Evolutionary conservation across 306 rosid genomes (phyloP).

Genomic region (Ormosia semicastrata): DNA sequence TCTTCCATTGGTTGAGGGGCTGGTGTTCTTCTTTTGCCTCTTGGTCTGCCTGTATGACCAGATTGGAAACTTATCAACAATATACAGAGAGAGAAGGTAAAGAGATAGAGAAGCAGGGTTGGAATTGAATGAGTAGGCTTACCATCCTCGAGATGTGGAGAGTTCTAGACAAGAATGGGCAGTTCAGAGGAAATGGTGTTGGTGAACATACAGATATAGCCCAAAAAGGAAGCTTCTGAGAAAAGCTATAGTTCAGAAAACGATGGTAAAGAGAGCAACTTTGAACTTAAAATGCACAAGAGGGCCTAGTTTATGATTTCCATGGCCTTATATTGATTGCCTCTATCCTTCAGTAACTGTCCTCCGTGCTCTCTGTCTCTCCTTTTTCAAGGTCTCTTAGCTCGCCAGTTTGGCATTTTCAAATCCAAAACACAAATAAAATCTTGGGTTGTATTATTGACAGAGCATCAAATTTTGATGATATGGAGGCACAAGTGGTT

Average conservation of each 20-base stretch:
- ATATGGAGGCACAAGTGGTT: constrained; percentile 7
- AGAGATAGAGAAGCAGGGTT: background rate
- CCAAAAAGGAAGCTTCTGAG: constrained; percentile 35
- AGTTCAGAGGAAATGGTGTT: constrained; percentile 28
- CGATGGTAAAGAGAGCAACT: constrained; percentile 18
- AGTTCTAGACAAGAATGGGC: constrained; percentile 29
- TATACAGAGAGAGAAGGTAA: background rate
- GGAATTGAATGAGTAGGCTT: constrained; percentile 15
- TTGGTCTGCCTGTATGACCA: constrained; percentile 36
- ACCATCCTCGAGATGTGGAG: constrained; percentile 37
- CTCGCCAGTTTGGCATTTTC: constrained; percentile 27
- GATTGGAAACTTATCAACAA: constrained; percentile 31
- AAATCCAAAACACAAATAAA: constrained; percentile 26
- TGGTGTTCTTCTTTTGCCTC: constrained; percentile 49
- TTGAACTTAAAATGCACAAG: constrained; percentile 3
- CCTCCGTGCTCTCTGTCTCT: constrained; percentile 26
- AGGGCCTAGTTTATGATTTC: constrained; percentile 41
- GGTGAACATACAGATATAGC: constrained; percentile 47
- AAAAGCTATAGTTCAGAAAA: constrained; percentile 25
- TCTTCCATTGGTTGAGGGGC: constrained; percentile 32
- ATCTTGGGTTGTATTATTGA: constrained; percentile 22
- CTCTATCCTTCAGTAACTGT: constrained; percentile 19
- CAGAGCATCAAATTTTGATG: background rate
- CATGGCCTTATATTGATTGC: constrained; percentile 36
- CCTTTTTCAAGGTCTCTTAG: constrained; percentile 22